Evolutionary conservation across 495 filamentous ascomycete species (phyloP).

Genomic region (Neurospora africana): DNA sequence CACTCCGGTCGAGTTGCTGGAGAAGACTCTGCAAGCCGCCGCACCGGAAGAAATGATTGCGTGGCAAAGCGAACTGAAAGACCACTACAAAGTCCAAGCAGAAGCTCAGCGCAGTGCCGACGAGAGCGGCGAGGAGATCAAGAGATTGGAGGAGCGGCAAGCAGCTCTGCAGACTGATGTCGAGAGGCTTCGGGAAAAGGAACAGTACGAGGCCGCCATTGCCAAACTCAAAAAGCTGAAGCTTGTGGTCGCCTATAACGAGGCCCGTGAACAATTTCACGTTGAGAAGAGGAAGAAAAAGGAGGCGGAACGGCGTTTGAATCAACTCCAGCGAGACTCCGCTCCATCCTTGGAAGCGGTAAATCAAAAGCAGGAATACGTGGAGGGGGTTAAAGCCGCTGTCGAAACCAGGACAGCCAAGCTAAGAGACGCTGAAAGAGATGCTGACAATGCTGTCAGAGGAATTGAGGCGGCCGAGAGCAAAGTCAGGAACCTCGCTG

Average conservation of each 20-base stretch:
- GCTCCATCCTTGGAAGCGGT: conserved; percentile 58
- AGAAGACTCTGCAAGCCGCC: conserved; percentile 77
- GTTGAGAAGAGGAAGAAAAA: conserved; percentile 37
- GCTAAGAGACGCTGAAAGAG: conserved; percentile 39
- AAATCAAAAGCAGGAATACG: conserved; percentile 55
- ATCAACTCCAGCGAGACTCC: conserved; percentile 46
- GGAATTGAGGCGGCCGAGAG: conserved; percentile 44
- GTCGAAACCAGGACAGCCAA: conserved; percentile 40
- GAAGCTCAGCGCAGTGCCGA: conserved; percentile 47
- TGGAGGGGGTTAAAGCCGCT: conserved; percentile 34
- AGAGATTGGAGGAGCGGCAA: conserved; percentile 61
- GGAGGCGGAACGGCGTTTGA: conserved; percentile 39
- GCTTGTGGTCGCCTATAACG: conserved; percentile 54
- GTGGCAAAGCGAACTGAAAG: conserved; percentile 68
- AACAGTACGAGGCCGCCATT: conserved; percentile 54
- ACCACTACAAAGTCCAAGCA: conserved; percentile 58
- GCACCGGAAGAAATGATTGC: conserved; percentile 67
- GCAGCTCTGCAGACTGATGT: conserved; percentile 72
- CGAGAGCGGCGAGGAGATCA: conserved; percentile 48
- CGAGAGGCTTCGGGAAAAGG: conserved; percentile 66
- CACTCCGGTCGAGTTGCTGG: conserved; percentile 72
- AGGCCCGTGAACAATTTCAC: conserved; percentile 29
- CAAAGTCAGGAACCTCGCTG: conserved; percentile 43
- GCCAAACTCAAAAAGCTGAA: conserved; percentile 53
- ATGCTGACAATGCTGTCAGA: conserved; percentile 38